Conservation (phyloP, 1,284 basidiomycete genomes). For the Ceratobasidium sp. region DNA sequence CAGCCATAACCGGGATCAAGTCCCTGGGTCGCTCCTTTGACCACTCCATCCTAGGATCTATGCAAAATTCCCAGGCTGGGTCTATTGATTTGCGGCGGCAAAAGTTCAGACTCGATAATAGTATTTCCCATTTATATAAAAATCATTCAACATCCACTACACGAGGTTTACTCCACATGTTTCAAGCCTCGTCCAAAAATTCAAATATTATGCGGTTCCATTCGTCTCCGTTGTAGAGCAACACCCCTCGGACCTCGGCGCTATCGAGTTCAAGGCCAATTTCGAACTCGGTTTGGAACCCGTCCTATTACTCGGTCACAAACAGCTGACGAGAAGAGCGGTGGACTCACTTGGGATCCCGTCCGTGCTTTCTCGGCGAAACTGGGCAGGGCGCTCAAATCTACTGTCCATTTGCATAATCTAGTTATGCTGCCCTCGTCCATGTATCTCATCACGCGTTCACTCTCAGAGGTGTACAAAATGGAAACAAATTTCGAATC, state of each 20-base stretch:
- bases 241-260: slow-evolving; percentile 70
- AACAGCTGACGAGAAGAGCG: too few relatives aligned
- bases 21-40: too few relatives aligned
- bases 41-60: too few relatives aligned
- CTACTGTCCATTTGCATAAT: slow-evolving; percentile 85
- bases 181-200: slow-evolving; percentile 48
- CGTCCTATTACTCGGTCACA: too few relatives aligned
- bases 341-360: not conserved
- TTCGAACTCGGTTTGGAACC: slow-evolving; percentile 68
- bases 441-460: slow-evolving; percentile 76
- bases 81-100: too few relatives aligned
- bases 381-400: slow-evolving; percentile 73
- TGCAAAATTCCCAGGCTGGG: too few relatives aligned
- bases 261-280: slow-evolving; percentile 79
- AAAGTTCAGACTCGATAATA: too few relatives aligned
- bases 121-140: too few relatives aligned
- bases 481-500: slow-evolving; percentile 80
- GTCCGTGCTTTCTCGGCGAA: slow-evolving; percentile 67
- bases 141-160: too few relatives aligned
- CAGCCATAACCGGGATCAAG: too few relatives aligned
- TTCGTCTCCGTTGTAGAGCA: slow-evolving; percentile 71
- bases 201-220: slow-evolving; percentile 68
- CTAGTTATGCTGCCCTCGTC: slow-evolving; percentile 78
- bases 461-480: slow-evolving; percentile 74
- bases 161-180: too few relatives aligned